Evolutionary conservation across 768 basidiomycete genomes (phyloP), one percentile per base, ranked within the genome.

Genomic region (Tubosaeta sp.): DNA sequence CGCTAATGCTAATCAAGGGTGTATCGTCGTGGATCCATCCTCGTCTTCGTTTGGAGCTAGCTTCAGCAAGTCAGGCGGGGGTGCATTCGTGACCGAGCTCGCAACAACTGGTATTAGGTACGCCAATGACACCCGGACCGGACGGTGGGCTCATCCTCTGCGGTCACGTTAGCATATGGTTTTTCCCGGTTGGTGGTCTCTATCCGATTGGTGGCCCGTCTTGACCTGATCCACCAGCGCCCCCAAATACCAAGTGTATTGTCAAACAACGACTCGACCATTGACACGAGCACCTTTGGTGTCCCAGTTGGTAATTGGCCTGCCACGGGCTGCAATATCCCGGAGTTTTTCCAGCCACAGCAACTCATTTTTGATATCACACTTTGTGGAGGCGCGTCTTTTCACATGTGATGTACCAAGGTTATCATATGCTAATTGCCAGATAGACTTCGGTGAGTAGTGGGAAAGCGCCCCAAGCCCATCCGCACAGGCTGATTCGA

Each of bases 281-380:
- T 83, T 57, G 73, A 84, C 65, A 84, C 80, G 3, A 65, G 77
- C 8, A 72, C 74, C 6, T 71, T 88, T 3, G 88, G 89, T 12
- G 74, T 71, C n/a, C 88, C 89, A 0, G 75, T 81, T 3, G 86
- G 79, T 1, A 85, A 86, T 59, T 91, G 83, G 79, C 79, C 83
- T 5, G 67, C 77, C 2, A 71, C 74, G 14, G 74, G 74, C 22
- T 91, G 89, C 67, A 64, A 70, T 33, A 72, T 82, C 31, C 68
- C 72, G 46, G 58, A 70, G 17, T 85, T 75, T 67, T 86, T 87
- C 64, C 69, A 76, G 47, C 72, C 82, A 0, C 86, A 89, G 60
- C 74, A 80, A 52, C 74, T 90, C 39, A 82, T 88, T 16, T 80
- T 90, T 51, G 83, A 86, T 61, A 89, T 89, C 52, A 86, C 87